These are phyloP conservation scores for Solanum piurae DNA, from an alignment of 257 asterid genomes.

Conservation along the genomic window DNA sequence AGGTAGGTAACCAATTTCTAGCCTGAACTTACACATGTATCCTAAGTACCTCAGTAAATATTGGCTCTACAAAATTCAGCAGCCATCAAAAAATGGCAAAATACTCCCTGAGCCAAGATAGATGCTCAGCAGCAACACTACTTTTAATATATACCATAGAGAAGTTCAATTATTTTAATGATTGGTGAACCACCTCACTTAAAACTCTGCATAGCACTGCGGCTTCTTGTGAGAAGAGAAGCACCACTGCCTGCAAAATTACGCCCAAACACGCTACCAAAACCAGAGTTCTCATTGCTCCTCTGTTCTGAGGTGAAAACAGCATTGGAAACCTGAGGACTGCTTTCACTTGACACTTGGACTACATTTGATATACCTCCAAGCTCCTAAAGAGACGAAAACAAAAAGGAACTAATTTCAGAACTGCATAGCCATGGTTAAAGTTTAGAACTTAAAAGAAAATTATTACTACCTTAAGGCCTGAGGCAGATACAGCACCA, in stretches of 20 bases:
- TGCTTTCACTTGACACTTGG: slow-evolving; percentile 16
- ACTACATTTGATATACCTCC: slow-evolving; percentile 28
- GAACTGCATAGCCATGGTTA: not conserved
- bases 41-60: not conserved
- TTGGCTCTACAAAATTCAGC: slow-evolving; percentile 25
- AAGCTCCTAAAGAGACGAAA: slow-evolving; percentile 20
- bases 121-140: not conserved
- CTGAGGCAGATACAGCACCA: slow-evolving; percentile 29
- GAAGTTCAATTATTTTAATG: not conserved
- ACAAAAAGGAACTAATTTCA: not conserved
- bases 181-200: slow-evolving; percentile 15
- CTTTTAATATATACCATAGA: slow-evolving; percentile 9
- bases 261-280: slow-evolving; percentile 31
- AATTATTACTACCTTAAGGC: slow-evolving; percentile 50
- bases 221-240: slow-evolving; percentile 39
- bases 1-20: not conserved
- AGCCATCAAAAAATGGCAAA: slow-evolving; percentile 4
- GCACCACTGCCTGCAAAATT: slow-evolving; percentile 20
- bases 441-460: not conserved
- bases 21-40: not conserved
- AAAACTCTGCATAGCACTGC: slow-evolving; percentile 39
- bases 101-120: not conserved
- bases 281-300: slow-evolving; percentile 17
- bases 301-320: slow-evolving; percentile 19
- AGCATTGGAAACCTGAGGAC: slow-evolving; percentile 14